Conservation (phyloP, 148 eudicot genomes). For the Rhododendron simsii region DNA sequence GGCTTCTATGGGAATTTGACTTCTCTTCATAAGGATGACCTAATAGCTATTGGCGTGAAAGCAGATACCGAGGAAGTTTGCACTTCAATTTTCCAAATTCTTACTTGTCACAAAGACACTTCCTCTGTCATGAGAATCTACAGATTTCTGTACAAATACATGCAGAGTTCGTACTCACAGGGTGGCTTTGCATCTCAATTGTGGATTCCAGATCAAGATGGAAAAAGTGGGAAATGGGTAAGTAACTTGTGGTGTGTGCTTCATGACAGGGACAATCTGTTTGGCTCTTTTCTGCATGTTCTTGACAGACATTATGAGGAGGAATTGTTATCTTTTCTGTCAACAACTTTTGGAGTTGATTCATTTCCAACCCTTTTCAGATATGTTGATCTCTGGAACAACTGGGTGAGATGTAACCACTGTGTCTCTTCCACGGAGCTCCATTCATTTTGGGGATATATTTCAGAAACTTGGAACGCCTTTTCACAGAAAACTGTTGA, state of each 20-base stretch:
- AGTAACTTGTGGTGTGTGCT: slow-evolving; percentile 4
- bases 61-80: slow-evolving; percentile 9
- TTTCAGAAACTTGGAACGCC: neutral
- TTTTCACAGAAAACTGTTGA: neutral
- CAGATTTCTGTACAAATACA: neutral
- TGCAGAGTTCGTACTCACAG: slow-evolving; percentile 2
- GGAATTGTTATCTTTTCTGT: slow-evolving; percentile 4
- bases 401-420: neutral
- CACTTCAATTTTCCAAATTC: neutral
- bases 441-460: slow-evolving; percentile 2
- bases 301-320: slow-evolving; percentile 14
- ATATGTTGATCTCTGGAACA: slow-evolving; percentile 6
- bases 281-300: slow-evolving; percentile 9
- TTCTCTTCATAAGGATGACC: neutral
- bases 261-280: slow-evolving; percentile 9
- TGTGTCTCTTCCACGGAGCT: neutral
- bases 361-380: neutral
- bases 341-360: slow-evolving; percentile 11
- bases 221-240: slow-evolving; percentile 9
- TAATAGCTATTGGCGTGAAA: slow-evolving; percentile 10
- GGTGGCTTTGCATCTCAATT: neutral
- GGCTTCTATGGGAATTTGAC: slow-evolving; percentile 11
- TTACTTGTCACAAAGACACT: slow-evolving; percentile 4
- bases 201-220: slow-evolving; percentile 12
- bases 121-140: neutral